A percentile compares a stretch with the other conserved stretches of the same genome.
Evolutionary conservation across 2,329 filamentous ascomycete genomes (phyloP).

Genomic region (Sporothrix dimorphospora): DNA sequence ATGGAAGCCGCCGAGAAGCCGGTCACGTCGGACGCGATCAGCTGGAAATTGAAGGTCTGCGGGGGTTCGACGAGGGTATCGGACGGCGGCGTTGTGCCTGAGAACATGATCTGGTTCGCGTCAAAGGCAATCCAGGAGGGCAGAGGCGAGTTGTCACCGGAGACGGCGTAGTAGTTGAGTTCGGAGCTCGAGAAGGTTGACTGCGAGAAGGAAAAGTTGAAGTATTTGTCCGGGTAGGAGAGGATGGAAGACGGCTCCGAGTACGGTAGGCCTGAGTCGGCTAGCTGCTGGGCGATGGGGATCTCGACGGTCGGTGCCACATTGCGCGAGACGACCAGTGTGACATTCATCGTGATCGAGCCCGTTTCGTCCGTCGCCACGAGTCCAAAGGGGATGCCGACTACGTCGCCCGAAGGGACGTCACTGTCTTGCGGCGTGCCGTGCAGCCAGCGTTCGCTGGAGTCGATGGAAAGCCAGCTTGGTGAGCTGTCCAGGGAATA

Average conservation of each 20-base stretch:
- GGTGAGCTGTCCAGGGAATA: constrained; percentile 71
- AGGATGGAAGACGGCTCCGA: constrained; percentile 64
- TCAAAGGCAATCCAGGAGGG: constrained; percentile 87
- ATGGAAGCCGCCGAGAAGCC: constrained; percentile 72
- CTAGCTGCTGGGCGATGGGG: constrained; percentile 62
- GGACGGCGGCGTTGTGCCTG: constrained; percentile 69
- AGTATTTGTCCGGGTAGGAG: constrained; percentile 55
- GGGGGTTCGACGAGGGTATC: constrained; percentile 67
- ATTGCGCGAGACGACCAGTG: constrained; percentile 68
- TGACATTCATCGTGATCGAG: constrained; percentile 65
- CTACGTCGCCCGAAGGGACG: constrained; percentile 51
- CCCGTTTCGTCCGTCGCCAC: constrained; percentile 69
- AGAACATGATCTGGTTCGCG: constrained; percentile 63
- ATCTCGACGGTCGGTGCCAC: constrained; percentile 57
- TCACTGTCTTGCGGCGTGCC: constrained; percentile 67
- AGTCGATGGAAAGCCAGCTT: constrained; percentile 74
- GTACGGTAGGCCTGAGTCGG: constrained; percentile 56
- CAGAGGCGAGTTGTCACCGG: constrained; percentile 76
- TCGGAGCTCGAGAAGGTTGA: constrained; percentile 65
- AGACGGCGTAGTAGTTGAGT: constrained; percentile 76
- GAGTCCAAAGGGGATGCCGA: constrained; percentile 66
- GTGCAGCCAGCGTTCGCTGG: constrained; percentile 63
- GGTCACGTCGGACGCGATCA: constrained; percentile 78
- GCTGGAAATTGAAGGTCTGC: constrained; percentile 70
- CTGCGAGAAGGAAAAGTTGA: constrained; percentile 56